Evolutionary conservation across 192 early-diverging fungal genomes (phyloP).

Genomic region (Pilobolus umbonatus): DNA sequence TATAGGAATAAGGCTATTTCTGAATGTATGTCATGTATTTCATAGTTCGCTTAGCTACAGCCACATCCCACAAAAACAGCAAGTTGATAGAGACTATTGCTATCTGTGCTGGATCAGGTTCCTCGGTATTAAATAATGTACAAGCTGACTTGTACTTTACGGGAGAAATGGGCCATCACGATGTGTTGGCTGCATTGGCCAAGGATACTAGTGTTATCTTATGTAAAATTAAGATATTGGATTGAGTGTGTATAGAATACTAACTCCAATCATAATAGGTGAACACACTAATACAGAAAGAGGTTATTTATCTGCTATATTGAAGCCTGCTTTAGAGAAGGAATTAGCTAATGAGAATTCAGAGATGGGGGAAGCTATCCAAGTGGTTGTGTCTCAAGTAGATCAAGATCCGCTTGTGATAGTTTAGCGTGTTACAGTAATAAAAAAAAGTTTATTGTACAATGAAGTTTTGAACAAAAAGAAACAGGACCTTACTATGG

Average conservation of each 20-base stretch:
- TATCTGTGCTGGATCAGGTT: conserved; percentile 90
- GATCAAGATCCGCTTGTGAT: conserved; percentile 78
- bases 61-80: conserved; percentile 37
- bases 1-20: not conserved
- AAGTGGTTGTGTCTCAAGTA: conserved; percentile 61
- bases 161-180: conserved; percentile 96
- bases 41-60: conserved; percentile 71
- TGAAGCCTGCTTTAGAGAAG: conserved; percentile 57
- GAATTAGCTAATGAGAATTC: conserved; percentile 37
- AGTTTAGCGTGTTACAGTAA: too few relatives aligned
- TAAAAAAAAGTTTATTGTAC: not conserved
- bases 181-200: conserved; percentile 77
- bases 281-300: conserved; percentile 94
- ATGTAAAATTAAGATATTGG: conserved; percentile 36
- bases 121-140: conserved; percentile 52
- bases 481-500: too few relatives aligned
- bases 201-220: conserved; percentile 79
- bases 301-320: conserved; percentile 65
- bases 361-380: conserved; percentile 42
- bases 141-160: conserved; percentile 82
- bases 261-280: conserved; percentile 28
- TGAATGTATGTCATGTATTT: not conserved
- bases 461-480: not conserved
- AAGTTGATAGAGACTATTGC: conserved; percentile 68
- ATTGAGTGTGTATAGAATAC: not conserved